phyloP scores from a whole-genome alignment of 1,284 basidiomycete genomes.

The Amanita bisporigera region DNA sequence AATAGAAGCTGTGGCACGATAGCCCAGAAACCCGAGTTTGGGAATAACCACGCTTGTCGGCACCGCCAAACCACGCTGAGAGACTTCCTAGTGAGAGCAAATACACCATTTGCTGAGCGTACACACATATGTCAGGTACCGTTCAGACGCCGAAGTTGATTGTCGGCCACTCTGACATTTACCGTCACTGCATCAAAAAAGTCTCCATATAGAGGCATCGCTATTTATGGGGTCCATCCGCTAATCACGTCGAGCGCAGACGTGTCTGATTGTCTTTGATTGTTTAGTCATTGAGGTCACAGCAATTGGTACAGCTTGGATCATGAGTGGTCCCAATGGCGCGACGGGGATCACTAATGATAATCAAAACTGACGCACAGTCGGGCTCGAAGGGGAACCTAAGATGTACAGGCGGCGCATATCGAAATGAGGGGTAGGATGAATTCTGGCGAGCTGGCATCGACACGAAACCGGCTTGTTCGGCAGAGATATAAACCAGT shows the following conservation, averaged over 20 bases:
- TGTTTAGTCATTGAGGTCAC: not conserved
- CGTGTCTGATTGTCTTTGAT: not conserved
- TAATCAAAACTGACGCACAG: not conserved
- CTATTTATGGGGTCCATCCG: constrained; percentile 3
- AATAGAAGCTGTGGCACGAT: not conserved
- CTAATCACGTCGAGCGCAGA: not conserved
- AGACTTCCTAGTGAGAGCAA: too few relatives aligned
- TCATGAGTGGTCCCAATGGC: not conserved
- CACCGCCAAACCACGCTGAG: too few relatives aligned
- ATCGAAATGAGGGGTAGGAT: not conserved
- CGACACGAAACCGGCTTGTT: not conserved
- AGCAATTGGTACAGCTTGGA: not conserved
- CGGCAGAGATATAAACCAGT: not conserved
- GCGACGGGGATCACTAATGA: not conserved
- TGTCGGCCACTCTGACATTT: constrained; percentile 7
- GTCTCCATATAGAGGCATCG: not conserved
- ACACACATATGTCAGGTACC: not conserved
- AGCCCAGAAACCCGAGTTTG: not conserved
- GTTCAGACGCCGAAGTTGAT: not conserved
- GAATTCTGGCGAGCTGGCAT: not conserved
- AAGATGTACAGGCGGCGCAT: not conserved
- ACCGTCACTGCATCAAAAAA: not conserved
- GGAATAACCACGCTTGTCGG: not conserved
- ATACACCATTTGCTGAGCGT: too few relatives aligned
- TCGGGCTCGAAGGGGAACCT: not conserved